Evolutionary conservation across 1,284 basidiomycete species (phyloP), one percentile per base, ranked within the genome.

Genomic region (Violaceomyces palustris): DNA sequence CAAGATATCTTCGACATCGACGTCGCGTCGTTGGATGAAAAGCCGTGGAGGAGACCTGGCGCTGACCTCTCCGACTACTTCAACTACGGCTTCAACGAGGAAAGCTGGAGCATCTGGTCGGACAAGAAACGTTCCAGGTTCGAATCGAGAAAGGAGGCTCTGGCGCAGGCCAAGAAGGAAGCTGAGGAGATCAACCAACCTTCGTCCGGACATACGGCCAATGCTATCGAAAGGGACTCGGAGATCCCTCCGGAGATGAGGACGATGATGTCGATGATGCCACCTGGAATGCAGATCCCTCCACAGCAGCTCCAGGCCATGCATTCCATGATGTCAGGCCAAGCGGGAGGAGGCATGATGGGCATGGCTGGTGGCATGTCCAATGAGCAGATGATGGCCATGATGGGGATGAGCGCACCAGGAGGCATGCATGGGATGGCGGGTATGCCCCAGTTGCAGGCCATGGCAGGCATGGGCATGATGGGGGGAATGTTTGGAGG

Each of bases 31-130:
- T 79, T 97, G 73, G 61, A 70, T 10, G 78, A 85, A 18, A 93
- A 94, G 73, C 85, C 87, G 3, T 99, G 94, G 94, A 79, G 93
- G 47, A 77, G 85, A 42, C 87, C 92, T 8, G 94, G 94, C 14
- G 85, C 88, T 6, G 90, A 97, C 76, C 79, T 97, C 45, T 87
- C 87, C 62, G 93, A 97, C 76, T 99, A 89, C 85, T 99, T 98
- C 78, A 98, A 99, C 76, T 98, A 96, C 66, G 94, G 94, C 0
- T 98, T 98, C 72, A 93, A 98, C 74, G 94, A 99, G 75, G 81
- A 89, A 11, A 86, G 86, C 15, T 99, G 91, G 88, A 86, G 88
- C 61, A 83, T 85, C 34, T 99, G 92, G 74, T 86, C 88, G 64
- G 84, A 86, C 71, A 83, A 88, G 63, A 80, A 91, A 66, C 79